These are phyloP conservation scores for Ricinus communis DNA, from an alignment of 345 rosid genomes.

Conservation along the genomic window DNA sequence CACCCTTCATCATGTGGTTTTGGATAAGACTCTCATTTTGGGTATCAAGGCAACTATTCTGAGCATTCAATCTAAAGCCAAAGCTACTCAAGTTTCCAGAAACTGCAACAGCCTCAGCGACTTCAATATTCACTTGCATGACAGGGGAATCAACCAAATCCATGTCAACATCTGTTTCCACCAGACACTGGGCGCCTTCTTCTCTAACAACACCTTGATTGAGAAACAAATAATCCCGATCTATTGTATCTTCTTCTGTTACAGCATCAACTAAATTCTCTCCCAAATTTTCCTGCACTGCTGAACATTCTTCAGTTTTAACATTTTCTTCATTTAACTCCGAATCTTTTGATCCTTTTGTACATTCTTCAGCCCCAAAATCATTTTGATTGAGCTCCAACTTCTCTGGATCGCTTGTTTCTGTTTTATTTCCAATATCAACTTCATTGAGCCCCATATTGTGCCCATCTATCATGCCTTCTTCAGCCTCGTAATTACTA, in stretches of 20 bases:
- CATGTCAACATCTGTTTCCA: constrained; percentile 36
- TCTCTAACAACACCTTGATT: constrained; percentile 1
- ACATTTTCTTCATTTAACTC: constrained; percentile 6
- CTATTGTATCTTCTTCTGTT: constrained; percentile 20
- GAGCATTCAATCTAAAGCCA: constrained; percentile 23
- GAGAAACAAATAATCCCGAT: not conserved
- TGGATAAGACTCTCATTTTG: constrained; percentile 30
- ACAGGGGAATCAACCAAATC: constrained; percentile 42
- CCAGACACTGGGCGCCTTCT: constrained; percentile 33
- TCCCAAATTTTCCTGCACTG: constrained; percentile 39
- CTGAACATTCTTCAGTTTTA: constrained; percentile 23
- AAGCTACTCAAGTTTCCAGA: constrained; percentile 32
- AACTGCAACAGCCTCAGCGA: constrained; percentile 37
- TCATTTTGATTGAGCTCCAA: not conserved
- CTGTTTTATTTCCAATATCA: constrained; percentile 30
- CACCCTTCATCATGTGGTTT: constrained; percentile 37
- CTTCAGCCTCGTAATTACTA: constrained; percentile 22
- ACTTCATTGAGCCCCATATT: constrained; percentile 38
- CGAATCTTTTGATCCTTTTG: not conserved
- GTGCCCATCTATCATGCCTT: constrained; percentile 31
- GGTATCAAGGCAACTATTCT: constrained; percentile 32
- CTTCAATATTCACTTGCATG: constrained; percentile 39
- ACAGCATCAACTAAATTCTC: constrained; percentile 34
- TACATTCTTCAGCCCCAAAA: not conserved
- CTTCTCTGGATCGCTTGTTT: not conserved